Evolutionary conservation across 2,329 filamentous ascomycete species (phyloP), one percentile per base, ranked within the genome.

Genomic region (Emmonsia crescens): DNA sequence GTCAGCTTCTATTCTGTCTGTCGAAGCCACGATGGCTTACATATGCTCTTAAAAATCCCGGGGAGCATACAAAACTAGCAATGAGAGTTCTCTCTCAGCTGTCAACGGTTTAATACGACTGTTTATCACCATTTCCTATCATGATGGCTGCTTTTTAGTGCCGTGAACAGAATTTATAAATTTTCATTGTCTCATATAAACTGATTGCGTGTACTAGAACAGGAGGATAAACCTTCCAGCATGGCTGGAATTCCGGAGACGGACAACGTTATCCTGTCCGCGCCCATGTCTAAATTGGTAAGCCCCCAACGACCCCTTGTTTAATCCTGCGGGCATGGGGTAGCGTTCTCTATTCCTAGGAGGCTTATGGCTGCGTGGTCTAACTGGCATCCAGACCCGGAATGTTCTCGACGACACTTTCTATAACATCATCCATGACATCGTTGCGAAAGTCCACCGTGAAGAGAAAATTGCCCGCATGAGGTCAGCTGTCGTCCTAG

Each of bases 391-490:
- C 31, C 62, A 76, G 74, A 74, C 76, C 44, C 72, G 74, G 60
- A 75, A 76, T 44, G 79, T 86, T 60, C 73, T 86, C 66, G 81
- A 85, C 63, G 81, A 83, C 63, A 79, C 79, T 27, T 76, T 86
- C 51, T 78, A 82, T 67, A 84, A 82, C 67, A 82, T 85, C 66
- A 80, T 86, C 66, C 81, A 85, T 71, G 80, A 83, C 66, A 79
- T 83, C 29, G 80, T 84, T 60, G 75, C 83, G 36, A 78, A 82
- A 65, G 80, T 79, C 38, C 84, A 86, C 69, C 82, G 82, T 64
- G 77, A 82, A 62, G 83, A 86, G 71, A 85, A 85, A 73, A 74
- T 82, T 63, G 78, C 83, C 49, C 80, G 83, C 62, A 83, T 83
- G 80, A 79, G 79, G 73, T 73, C 81, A 67, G 73, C 81, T 63